These are phyloP conservation scores for Bombardia bombarda DNA, from an alignment of 495 filamentous ascomycete genomes.

Conservation along the genomic window DNA sequence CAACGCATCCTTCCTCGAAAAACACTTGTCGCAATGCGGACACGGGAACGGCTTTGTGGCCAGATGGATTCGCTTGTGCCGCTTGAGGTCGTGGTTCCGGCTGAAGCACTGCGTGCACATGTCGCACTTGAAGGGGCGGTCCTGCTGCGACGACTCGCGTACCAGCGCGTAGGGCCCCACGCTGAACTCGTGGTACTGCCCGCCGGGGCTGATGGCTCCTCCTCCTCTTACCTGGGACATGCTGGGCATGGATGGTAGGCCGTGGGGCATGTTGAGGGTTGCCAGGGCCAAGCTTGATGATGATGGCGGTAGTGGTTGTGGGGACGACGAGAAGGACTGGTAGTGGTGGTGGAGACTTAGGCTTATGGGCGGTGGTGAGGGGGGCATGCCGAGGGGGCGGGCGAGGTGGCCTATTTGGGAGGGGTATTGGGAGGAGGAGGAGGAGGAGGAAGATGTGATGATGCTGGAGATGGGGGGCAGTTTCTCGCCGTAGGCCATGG, in stretches of 20 bases:
- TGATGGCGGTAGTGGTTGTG: background rate
- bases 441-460: slow-evolving; percentile 1
- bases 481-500: slow-evolving; percentile 6
- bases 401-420: background rate
- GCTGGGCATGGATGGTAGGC: background rate
- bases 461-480: slow-evolving; percentile 17
- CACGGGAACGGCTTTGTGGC: slow-evolving; percentile 94
- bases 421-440: background rate
- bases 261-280: background rate
- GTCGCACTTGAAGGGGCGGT: slow-evolving; percentile 92
- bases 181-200: slow-evolving; percentile 10
- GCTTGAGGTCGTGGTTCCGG: slow-evolving; percentile 92
- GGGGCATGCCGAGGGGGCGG: background rate
- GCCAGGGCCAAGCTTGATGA: background rate
- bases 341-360: background rate
- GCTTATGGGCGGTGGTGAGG: too few relatives aligned
- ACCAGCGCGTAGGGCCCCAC: slow-evolving; percentile 4
- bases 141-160: slow-evolving; percentile 29
- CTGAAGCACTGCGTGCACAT: slow-evolving; percentile 90
- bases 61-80: slow-evolving; percentile 89
- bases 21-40: slow-evolving; percentile 89
- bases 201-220: background rate
- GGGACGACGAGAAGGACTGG: background rate
- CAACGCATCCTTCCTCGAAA: slow-evolving; percentile 92
- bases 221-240: too few relatives aligned